Evolutionary conservation across 768 basidiomycete genomes (phyloP).

Genomic region (Gyrodon lividus): DNA sequence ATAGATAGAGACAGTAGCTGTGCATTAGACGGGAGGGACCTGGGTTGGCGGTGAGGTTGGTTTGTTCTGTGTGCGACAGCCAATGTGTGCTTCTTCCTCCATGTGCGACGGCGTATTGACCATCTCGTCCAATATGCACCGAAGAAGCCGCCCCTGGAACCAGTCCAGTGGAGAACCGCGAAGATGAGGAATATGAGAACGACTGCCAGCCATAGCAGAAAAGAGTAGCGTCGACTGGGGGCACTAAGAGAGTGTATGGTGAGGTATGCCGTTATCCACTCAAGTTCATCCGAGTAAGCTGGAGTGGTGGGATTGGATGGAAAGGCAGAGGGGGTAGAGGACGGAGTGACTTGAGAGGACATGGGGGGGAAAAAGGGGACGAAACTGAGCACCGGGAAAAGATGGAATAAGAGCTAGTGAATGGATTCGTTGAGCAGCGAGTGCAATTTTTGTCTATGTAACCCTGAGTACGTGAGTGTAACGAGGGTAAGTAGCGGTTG

Average conservation of each 20-base stretch:
- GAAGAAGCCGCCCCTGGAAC: conserved; percentile 39
- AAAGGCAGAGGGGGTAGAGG: conserved; percentile 8
- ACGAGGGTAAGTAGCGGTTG: not conserved
- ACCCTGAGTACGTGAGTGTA: not conserved
- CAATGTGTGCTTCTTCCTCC: conserved; percentile 47
- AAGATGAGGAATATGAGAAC: conserved; percentile 40
- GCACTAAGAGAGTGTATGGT: conserved; percentile 53
- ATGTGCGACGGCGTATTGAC: conserved; percentile 56
- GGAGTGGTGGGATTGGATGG: conserved; percentile 45
- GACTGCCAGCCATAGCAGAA: conserved; percentile 59
- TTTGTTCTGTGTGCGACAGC: conserved; percentile 32
- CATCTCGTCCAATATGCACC: conserved; percentile 61
- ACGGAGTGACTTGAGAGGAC: not conserved
- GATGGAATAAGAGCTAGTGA: no score
- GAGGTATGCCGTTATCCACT: conserved; percentile 60
- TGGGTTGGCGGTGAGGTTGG: conserved; percentile 40
- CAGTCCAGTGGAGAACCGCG: conserved; percentile 43
- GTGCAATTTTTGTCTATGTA: no score
- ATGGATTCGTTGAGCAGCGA: not conserved
- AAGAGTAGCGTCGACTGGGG: conserved; percentile 54
- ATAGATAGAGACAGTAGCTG: conserved; percentile 52
- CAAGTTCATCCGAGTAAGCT: conserved; percentile 39
- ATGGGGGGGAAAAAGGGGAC: not conserved
- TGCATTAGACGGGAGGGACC: conserved; percentile 59
- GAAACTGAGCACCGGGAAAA: no score